These are phyloP conservation scores for Salinomyces thailandicus DNA, from an alignment of 2,329 filamentous ascomycete genomes.

Conservation along the genomic window DNA sequence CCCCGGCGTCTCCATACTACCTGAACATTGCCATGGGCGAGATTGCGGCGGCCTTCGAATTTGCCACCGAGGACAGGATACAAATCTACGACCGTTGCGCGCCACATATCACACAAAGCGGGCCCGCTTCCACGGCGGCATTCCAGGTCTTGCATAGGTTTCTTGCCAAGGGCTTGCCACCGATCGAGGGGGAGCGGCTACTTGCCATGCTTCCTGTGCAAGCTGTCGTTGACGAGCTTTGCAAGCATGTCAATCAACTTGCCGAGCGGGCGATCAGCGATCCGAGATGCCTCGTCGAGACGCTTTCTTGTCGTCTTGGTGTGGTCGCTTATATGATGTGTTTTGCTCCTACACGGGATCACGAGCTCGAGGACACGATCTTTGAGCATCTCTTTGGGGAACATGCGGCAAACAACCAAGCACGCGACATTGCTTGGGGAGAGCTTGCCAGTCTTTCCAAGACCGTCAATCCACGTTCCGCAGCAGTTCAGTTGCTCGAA, in stretches of 20 bases:
- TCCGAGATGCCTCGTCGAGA: conserved; percentile 1
- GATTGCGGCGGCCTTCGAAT: conserved; percentile 8
- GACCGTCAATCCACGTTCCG: conserved; percentile 25
- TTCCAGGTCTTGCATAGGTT: conserved; percentile 17
- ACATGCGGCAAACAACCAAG: conserved; percentile 46
- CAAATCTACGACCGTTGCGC: conserved; percentile 16
- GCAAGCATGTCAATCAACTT: conserved; percentile 21
- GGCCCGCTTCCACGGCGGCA: conserved; percentile 14
- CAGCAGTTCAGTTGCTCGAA: conserved; percentile 28
- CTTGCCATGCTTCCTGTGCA: conserved; percentile 14
- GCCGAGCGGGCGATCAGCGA: conserved; percentile 11
- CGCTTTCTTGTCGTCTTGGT: conserved; percentile 1
- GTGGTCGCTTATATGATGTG: not conserved
- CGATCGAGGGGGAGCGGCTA: conserved; percentile 11
- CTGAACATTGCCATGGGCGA: conserved; percentile 10
- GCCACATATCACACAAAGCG: conserved; percentile 10
- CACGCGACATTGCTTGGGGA: conserved; percentile 60
- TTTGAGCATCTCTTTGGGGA: conserved; percentile 66
- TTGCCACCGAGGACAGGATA: conserved; percentile 11
- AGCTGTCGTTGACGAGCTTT: conserved; percentile 30
- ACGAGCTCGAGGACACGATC: conserved; percentile 45
- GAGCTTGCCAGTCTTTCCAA: conserved; percentile 42
- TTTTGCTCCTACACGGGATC: not conserved
- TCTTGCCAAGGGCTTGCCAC: conserved; percentile 4
- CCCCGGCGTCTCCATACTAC: not conserved